Evolutionary conservation across 2,329 filamentous ascomycete species (phyloP).

Genomic region (Colletotrichum sp.): DNA sequence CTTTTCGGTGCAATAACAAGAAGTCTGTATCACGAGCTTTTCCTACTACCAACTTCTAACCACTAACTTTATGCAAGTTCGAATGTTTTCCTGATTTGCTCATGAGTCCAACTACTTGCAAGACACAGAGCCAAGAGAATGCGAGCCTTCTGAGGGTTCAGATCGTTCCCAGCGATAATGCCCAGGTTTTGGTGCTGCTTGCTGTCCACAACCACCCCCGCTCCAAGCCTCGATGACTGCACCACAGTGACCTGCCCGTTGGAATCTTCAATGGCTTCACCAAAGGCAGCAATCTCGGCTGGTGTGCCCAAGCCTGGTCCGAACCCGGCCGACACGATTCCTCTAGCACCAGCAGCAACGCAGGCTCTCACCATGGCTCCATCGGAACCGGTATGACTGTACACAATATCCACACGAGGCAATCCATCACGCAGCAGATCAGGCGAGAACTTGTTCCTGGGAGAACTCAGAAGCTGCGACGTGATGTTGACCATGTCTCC

Average conservation of each 20-base stretch:
- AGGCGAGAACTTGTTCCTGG: background rate
- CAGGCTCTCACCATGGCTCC: background rate
- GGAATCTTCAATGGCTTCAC: background rate
- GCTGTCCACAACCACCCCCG: background rate
- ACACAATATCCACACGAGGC: conserved; percentile 2
- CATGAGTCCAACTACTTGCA: background rate
- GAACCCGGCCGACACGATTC: background rate
- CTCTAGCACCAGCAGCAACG: background rate
- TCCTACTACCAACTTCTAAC: background rate
- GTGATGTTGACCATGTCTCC: background rate
- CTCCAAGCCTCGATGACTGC: background rate
- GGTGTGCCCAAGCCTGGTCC: background rate
- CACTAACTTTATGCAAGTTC: background rate
- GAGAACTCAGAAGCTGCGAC: background rate
- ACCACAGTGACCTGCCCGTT: background rate
- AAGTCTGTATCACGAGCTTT: background rate
- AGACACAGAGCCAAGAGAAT: background rate
- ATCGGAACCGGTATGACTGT: background rate
- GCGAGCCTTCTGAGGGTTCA: background rate
- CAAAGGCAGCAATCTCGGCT: background rate
- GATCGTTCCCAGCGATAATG: background rate
- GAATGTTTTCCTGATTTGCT: background rate
- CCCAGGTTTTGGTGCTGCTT: background rate
- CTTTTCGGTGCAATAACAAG: background rate
- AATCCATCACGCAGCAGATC: background rate